Percentiles rank a stretch among this genome's conserved stretches.
Evolutionary conservation across 305 asterid genomes (phyloP).

Genomic region (Fraxinus floribunda): DNA sequence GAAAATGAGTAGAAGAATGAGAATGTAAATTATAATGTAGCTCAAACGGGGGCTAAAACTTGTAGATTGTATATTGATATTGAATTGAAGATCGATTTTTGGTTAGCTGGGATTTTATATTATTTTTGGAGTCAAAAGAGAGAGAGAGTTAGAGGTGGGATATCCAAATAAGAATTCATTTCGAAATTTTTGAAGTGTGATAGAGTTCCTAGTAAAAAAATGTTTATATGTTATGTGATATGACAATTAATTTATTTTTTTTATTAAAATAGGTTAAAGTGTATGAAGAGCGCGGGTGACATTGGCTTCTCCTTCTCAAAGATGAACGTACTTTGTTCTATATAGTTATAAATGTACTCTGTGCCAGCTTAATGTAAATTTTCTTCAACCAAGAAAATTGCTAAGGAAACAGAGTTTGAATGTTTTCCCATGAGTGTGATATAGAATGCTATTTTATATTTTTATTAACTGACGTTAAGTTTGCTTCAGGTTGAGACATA

Average conservation of each 20-base stretch:
- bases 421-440: conserved; percentile 13
- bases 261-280: not conserved
- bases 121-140: not conserved
- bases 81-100: not conserved
- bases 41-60: not conserved
- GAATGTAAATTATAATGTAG: no score
- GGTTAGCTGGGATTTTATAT: not conserved
- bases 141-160: not conserved
- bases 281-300: not conserved
- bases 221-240: not conserved
- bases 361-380: not conserved
- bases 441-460: not conserved
- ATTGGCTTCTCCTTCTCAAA: not conserved
- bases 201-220: not conserved
- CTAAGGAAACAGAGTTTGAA: conserved; percentile 16
- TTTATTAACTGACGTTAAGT: not conserved
- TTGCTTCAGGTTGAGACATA: not conserved
- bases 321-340: not conserved
- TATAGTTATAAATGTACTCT: not conserved
- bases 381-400: conserved; percentile 22
- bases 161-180: not conserved
- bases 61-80: not conserved
- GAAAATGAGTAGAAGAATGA: no score
- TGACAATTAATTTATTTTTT: not conserved
- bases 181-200: not conserved